Percentiles rank a stretch among this genome's conserved stretches.
phyloP scores from a whole-genome alignment of 2,329 filamentous ascomycete genomes.

The Paecilomyces sp. region DNA sequence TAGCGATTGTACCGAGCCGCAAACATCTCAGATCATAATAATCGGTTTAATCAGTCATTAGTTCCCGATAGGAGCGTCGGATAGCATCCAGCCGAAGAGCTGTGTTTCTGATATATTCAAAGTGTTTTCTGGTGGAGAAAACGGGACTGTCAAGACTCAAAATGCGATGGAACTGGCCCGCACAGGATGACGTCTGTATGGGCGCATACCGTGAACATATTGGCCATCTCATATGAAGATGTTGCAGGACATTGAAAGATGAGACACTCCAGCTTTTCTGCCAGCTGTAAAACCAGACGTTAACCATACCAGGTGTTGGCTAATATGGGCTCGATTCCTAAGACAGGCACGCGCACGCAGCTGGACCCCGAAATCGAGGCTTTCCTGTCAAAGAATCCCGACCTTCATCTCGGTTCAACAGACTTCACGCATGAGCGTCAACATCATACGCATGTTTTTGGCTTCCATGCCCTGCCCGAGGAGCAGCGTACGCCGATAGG shows the following conservation, averaged over 20 bases:
- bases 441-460: slow-evolving; percentile 21
- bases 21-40: too few relatives aligned
- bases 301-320: not conserved
- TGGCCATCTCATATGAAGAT: not conserved
- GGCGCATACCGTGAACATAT: not conserved
- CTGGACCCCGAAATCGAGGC: slow-evolving; percentile 3
- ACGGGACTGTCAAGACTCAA: too few relatives aligned
- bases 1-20: too few relatives aligned
- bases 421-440: slow-evolving; percentile 17
- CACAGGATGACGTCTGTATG: not conserved
- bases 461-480: slow-evolving; percentile 19
- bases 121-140: not conserved
- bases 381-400: slow-evolving; percentile 12
- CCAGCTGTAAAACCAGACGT: not conserved
- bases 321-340: not conserved
- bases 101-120: not conserved
- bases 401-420: slow-evolving; percentile 17
- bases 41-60: too few relatives aligned
- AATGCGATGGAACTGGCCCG: not conserved
- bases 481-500: slow-evolving; percentile 18
- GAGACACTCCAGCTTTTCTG: not conserved
- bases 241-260: not conserved
- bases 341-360: not conserved
- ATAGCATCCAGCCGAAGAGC: not conserved
- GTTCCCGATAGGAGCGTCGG: not conserved